These are phyloP conservation scores for Fagopyrum tataricum DNA, from an alignment of 148 eudicot genomes.

Conservation along the genomic window DNA sequence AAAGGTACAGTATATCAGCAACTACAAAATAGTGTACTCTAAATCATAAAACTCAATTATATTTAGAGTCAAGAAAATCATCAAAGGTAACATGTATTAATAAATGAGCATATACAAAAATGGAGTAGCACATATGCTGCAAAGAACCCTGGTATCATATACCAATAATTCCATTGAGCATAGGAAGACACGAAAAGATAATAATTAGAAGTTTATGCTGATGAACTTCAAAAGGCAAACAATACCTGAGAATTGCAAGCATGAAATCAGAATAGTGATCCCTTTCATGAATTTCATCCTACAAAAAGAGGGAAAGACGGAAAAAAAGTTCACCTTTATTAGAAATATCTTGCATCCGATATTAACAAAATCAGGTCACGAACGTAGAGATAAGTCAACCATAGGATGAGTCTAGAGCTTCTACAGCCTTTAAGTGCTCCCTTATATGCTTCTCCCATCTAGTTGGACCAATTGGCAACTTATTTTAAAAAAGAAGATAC, in stretches of 20 bases:
- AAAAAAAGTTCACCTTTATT: background rate
- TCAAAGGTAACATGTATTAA: background rate
- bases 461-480: too few species aligned
- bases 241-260: constrained; percentile 87
- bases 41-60: background rate
- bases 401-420: background rate
- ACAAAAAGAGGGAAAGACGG: background rate
- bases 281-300: constrained; percentile 99
- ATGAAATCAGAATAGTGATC: constrained; percentile 85
- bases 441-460: too few species aligned
- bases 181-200: background rate
- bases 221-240: background rate
- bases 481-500: too few species aligned
- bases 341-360: background rate
- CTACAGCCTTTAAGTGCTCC: too few species aligned
- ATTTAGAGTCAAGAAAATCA: background rate
- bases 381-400: background rate
- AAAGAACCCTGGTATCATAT: background rate
- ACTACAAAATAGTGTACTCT: background rate
- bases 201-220: background rate
- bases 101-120: background rate
- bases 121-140: background rate
- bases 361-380: background rate
- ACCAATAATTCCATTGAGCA: background rate
- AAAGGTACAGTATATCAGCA: background rate